These are phyloP conservation scores for Sordariomycetes sp. DNA, from an alignment of 2,329 filamentous ascomycete genomes.

Conservation along the genomic window DNA sequence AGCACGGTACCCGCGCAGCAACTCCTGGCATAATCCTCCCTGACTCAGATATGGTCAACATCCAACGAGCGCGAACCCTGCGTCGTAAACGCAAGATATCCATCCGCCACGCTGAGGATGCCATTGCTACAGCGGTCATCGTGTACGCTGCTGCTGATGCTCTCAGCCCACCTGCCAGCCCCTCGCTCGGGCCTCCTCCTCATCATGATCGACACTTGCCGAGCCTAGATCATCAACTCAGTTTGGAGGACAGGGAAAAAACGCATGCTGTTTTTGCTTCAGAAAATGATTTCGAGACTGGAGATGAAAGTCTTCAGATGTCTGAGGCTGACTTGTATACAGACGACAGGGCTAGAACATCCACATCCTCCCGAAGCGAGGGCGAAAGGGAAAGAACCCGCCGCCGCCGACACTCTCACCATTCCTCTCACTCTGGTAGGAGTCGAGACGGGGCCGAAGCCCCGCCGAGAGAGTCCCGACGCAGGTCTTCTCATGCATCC, in stretches of 20 bases:
- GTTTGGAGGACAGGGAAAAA: slow-evolving; percentile 12
- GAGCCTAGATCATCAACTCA: slow-evolving; percentile 15
- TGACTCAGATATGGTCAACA: slow-evolving; percentile 24
- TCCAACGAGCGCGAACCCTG: slow-evolving; percentile 32
- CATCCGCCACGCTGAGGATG: slow-evolving; percentile 39
- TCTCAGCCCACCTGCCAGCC: slow-evolving; percentile 31
- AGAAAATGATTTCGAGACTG: not conserved
- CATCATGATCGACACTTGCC: slow-evolving; percentile 15
- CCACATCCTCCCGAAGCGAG: slow-evolving; percentile 23
- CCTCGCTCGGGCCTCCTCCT: slow-evolving; percentile 10
- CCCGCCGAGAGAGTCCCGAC: slow-evolving; percentile 17
- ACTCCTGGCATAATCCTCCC: slow-evolving; percentile 40
- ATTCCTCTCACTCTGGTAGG: slow-evolving; percentile 14
- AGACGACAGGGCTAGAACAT: slow-evolving; percentile 38
- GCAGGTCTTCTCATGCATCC: slow-evolving; percentile 13
- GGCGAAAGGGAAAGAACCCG: slow-evolving; percentile 29
- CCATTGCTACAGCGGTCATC: slow-evolving; percentile 43
- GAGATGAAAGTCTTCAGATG: slow-evolving; percentile 26
- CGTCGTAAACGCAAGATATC: slow-evolving; percentile 34
- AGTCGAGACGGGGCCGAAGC: slow-evolving; percentile 23
- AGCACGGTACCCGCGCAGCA: slow-evolving; percentile 17
- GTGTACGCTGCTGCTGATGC: slow-evolving; percentile 42
- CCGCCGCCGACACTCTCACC: slow-evolving; percentile 21
- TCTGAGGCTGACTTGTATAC: slow-evolving; percentile 46
- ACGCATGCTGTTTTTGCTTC: too few relatives aligned